Conservation (phyloP, 352 stramenopile genomes). For the Halophytophthora polymorphica region DNA sequence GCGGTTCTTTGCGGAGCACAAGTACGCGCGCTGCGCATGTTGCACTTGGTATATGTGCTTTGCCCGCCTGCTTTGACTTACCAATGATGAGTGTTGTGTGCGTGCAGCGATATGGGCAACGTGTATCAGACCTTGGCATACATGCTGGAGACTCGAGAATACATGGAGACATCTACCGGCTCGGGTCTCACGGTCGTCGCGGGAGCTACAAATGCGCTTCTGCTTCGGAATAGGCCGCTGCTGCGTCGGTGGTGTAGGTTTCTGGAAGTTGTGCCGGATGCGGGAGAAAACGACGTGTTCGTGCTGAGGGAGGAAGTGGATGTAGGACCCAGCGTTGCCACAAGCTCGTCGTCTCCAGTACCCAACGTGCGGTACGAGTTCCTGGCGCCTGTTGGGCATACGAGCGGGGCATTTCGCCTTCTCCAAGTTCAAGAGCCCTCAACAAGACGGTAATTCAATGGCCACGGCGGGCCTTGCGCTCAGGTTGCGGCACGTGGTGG, state of each 20-base stretch:
- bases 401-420: slow-evolving; percentile 31
- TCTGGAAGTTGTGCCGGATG: slow-evolving; percentile 27
- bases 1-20: slow-evolving; percentile 41
- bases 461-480: too few relatives aligned
- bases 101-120: slow-evolving; percentile 29
- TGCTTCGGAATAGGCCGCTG: slow-evolving; percentile 30
- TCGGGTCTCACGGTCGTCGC: slow-evolving; percentile 34
- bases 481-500: too few relatives aligned
- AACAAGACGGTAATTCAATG: too few relatives aligned
- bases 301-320: slow-evolving; percentile 32
- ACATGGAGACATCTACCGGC: slow-evolving; percentile 39
- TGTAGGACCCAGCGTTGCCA: slow-evolving; percentile 6
- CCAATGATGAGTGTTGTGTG: slow-evolving; percentile 1
- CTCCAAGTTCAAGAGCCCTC: slow-evolving; percentile 28
- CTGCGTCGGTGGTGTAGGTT: slow-evolving; percentile 59
- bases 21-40: slow-evolving; percentile 8
- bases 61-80: neutral
- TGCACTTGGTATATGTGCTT: neutral
- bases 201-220: slow-evolving; percentile 30
- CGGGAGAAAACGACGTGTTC: slow-evolving; percentile 25
- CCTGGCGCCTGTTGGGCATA: slow-evolving; percentile 10
- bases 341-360: too few relatives aligned
- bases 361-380: slow-evolving; percentile 35
- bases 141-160: slow-evolving; percentile 45
- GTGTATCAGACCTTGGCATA: slow-evolving; percentile 66